Evolutionary conservation across 1,139 yeast genomes (phyloP).

Genomic region (Hanseniaspora sp.): DNA sequence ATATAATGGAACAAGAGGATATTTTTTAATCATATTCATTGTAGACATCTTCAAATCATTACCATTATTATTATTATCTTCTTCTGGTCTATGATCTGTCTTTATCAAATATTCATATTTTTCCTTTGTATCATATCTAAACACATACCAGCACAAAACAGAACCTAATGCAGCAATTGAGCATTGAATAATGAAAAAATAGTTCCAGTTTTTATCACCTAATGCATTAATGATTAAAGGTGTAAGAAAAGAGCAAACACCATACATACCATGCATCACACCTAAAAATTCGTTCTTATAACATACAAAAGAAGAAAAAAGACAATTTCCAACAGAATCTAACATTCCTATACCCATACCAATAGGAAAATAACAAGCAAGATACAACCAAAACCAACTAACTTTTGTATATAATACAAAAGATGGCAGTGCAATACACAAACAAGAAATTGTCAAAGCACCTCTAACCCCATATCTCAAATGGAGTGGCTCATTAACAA

Average conservation of each 20-base stretch:
- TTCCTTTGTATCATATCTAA: conserved; percentile 44
- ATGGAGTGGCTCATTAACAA: conserved; percentile 27
- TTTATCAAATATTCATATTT: conserved; percentile 38
- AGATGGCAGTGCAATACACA: conserved; percentile 17
- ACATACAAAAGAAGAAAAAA: conserved; percentile 46
- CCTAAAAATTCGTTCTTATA: conserved; percentile 54
- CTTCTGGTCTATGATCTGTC: conserved; percentile 4
- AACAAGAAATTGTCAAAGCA: conserved; percentile 22
- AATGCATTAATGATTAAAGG: conserved; percentile 46
- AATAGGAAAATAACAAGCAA: conserved; percentile 32
- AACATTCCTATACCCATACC: conserved; percentile 54
- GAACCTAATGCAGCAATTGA: conserved; percentile 21
- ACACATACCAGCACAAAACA: conserved; percentile 28
- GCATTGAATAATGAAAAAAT: conserved; percentile 25
- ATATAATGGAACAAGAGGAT: conserved; percentile 39
- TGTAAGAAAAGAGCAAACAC: conserved; percentile 55
- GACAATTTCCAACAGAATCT: conserved; percentile 50
- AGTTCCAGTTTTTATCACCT: conserved; percentile 31
- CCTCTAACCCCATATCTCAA: conserved; percentile 25
- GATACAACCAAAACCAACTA: conserved; percentile 29
- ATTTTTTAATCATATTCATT: conserved; percentile 32
- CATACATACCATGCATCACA: conserved; percentile 55
- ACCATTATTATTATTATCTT: conserved; percentile 21
- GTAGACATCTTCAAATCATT: conserved; percentile 22
- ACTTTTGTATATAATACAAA: conserved; percentile 23